Percentiles rank a stretch among this genome's conserved stretches.
phyloP scores from a whole-genome alignment of 768 basidiomycete species.

The Candolleomyces eurysporus region DNA sequence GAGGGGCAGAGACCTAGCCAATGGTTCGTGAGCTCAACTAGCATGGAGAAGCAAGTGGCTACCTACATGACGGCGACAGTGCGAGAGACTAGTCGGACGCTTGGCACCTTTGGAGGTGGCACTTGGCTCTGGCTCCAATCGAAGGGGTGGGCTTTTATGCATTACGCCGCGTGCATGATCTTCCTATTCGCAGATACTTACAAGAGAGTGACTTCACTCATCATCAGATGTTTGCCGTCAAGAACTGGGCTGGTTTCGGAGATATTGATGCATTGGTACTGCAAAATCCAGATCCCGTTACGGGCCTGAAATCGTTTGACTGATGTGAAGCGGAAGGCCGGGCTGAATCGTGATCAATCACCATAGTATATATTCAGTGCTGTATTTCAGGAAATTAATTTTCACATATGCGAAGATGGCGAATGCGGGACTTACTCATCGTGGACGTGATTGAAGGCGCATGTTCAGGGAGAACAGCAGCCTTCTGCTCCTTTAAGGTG shows the following conservation, averaged over 20 bases:
- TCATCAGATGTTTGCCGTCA: conserved; percentile 2
- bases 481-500: too few relatives aligned
- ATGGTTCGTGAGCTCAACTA: background rate
- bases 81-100: too few relatives aligned
- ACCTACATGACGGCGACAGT: too few relatives aligned
- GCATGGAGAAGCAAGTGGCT: background rate
- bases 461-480: too few relatives aligned
- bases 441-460: background rate
- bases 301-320: background rate
- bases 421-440: background rate
- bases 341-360: background rate
- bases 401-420: background rate
- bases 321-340: background rate
- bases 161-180: conserved; percentile 1
- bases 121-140: background rate
- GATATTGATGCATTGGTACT: background rate
- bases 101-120: background rate
- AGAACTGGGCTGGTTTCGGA: conserved; percentile 5
- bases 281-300: background rate
- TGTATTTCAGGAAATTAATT: background rate
- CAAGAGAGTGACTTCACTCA: conserved; percentile 1
- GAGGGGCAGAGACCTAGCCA: conserved; percentile 3
- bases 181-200: conserved; percentile 1
- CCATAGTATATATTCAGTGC: background rate
- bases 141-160: background rate